phyloP scores from a whole-genome alignment of 2,329 filamentous ascomycete species.

The Alternaria triticimaculans region DNA sequence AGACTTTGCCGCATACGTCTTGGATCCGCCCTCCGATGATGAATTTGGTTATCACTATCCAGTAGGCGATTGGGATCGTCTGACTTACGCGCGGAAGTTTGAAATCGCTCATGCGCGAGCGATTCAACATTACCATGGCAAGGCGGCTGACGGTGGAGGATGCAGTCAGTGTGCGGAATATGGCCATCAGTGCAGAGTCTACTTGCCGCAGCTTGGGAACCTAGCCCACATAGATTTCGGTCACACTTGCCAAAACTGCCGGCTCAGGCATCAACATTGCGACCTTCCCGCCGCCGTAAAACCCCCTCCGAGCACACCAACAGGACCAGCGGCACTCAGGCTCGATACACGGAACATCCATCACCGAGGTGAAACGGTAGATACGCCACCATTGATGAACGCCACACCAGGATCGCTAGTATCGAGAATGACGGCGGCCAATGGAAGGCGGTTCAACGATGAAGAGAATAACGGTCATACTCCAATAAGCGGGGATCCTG shows the following conservation, averaged over 20 bases:
- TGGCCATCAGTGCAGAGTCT: constrained; percentile 13
- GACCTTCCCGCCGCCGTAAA: not conserved
- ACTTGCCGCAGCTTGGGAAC: constrained; percentile 1
- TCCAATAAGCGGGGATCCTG: not conserved
- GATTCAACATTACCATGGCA: constrained; percentile 12
- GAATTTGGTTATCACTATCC: constrained; percentile 4
- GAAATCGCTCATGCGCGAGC: constrained; percentile 16
- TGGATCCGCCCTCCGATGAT: constrained; percentile 1
- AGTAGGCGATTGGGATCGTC: not conserved
- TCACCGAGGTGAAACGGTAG: not conserved
- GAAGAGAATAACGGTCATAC: not conserved
- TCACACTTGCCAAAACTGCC: constrained; percentile 14
- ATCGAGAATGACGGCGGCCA: not conserved
- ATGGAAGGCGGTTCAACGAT: not conserved
- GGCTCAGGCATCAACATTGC: not conserved
- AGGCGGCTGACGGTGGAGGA: not conserved
- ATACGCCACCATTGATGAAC: not conserved
- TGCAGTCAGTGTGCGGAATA: constrained; percentile 7
- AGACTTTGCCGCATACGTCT: constrained; percentile 9
- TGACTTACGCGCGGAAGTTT: constrained; percentile 1
- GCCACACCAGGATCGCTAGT: not conserved
- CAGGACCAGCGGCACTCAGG: not conserved
- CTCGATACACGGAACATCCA: not conserved
- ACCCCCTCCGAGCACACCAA: not conserved
- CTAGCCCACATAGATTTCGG: constrained; percentile 1